Evolutionary conservation across 1,139 yeast genomes (phyloP), one percentile per base, ranked within the genome.

Genomic region (Taiozyma sp.): DNA sequence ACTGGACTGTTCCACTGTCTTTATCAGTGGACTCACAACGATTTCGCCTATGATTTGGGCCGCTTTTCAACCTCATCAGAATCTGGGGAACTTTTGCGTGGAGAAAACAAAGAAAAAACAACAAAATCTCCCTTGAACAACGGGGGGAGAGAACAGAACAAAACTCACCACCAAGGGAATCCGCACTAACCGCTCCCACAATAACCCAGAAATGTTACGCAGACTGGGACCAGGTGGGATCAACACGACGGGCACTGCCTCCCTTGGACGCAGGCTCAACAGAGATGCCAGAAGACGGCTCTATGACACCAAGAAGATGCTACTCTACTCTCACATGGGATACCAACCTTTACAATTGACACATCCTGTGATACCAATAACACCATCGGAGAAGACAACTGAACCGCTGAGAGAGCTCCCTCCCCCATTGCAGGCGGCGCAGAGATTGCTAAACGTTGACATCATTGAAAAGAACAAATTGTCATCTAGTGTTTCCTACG

Each of bases 281-380:
- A 16, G 48, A n/a, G 48, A 45, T 6, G 47, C 48, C 8, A 38
- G 34, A 27, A 32, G 52, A n/a, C 44, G 45, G 48, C 38, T 49
- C 16, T 49, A 45, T 39, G 45, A 47, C 14, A 42, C 54, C 22
- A 47, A 51, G 46, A 44, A 49, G 30, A 41, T 44, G 12, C 30
- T 48, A 13, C 38, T 39, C 7, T 24, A 43, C 14, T 34, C 45
- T 34, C 28, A 16, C 32, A 24, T 29, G n/a, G 23, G 45, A 27
- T 19, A 28, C 16, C 9, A 42, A 47, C 13, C 49, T 42, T 19
- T 27, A 38, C 28, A 23, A 39, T 19, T 16, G n/a, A 48, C 53
- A 22, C 53, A 50, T 43, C 53, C 53, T 4, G 22, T 48, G 10
- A 48, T 50, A 4, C 39, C 48, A 30, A 12, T 16, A 38, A 16